Base-by-base conservation (phyloP, 1,284 basidiomycete species). In the Paramarasmius palmivorus region DNA sequence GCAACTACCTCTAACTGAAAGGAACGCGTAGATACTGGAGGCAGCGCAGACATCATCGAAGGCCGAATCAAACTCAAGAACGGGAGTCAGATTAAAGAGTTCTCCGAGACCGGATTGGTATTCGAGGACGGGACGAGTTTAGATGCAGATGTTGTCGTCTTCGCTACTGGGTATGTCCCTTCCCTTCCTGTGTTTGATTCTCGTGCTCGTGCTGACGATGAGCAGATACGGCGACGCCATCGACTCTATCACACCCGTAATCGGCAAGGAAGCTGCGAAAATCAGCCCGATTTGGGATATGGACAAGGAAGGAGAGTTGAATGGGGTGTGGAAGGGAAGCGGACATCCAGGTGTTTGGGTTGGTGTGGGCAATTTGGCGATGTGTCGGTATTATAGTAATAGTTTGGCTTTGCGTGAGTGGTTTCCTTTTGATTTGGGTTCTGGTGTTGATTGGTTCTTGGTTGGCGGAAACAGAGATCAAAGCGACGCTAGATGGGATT, bases 11-110 rank as follows among this genome's bases (percentile, higher is more conserved):
- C n/a, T 23, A 23, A 2, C 22, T 34, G 42, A 23, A 2, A 12
- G 29, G 12, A 2, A 78, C 75, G 60, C 78, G n/a, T n/a, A 73
- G 86, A 89, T 56, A 79, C 81, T 35, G 90, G 88, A 52, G 83
- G 78, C 20, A 83, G 81, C 54, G 77, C 85, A 63, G 67, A 82
- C 54, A 81, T 92, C 59, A 75, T 82, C 25, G 83, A 89, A 53
- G 82, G 84, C 19, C 83, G 86, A 62, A 90, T 92, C 69, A 89
- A 89, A 65, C 69, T 92, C 46, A 88, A 90, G 69, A 84, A 77
- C 60, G 84, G 84, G 50, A 77, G 73, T 41, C 69, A 72, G 32
- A 78, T 87, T 56, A 72, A 78, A 52, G 63, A 67, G 38, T 85
- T 83, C 62, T 85, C 79, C 0, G 74, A 79, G 58, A 76, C 67